These are phyloP conservation scores for Eutrema heterophyllum DNA, from an alignment of 345 rosid species.

Conservation along the genomic window DNA sequence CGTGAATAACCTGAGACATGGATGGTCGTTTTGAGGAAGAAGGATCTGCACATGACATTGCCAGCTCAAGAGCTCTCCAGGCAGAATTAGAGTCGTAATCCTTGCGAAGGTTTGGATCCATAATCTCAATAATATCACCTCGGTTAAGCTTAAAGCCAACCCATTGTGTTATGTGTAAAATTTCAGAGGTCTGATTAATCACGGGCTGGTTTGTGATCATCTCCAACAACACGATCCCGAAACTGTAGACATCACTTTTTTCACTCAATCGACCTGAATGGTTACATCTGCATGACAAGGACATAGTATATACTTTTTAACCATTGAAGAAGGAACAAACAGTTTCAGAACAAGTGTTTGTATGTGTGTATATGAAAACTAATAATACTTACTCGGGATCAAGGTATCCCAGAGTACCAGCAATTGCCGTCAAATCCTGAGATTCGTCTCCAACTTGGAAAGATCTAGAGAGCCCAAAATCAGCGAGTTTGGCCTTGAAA, in stretches of 20 bases:
- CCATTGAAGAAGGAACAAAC: not conserved
- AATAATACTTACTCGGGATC: not conserved
- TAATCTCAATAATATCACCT: conserved; percentile 2
- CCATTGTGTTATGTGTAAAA: conserved; percentile 3
- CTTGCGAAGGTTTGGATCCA: conserved; percentile 10
- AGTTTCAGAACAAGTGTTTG: not conserved
- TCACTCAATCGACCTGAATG: not conserved
- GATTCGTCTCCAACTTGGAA: too few relatives aligned
- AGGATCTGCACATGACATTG: conserved; percentile 5
- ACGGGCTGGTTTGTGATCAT: conserved; percentile 30
- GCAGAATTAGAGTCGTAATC: conserved; percentile 6
- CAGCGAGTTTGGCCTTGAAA: too few relatives aligned
- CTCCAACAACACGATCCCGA: conserved; percentile 20
- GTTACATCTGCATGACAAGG: not conserved
- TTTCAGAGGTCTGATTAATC: not conserved
- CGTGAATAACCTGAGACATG: conserved; percentile 14
- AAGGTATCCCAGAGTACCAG: too few relatives aligned
- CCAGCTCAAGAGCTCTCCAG: conserved; percentile 28
- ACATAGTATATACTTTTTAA: not conserved
- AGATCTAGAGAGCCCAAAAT: too few relatives aligned
- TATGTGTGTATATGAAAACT: not conserved
- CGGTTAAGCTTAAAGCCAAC: not conserved
- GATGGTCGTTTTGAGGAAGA: conserved; percentile 10
- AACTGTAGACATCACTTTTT: conserved; percentile 26
- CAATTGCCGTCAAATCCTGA: too few relatives aligned